A percentile compares a stretch with the other conserved stretches of the same genome.
Conservation (phyloP, 2,329 filamentous ascomycete species). For the Aspergillus thermomutatus region DNA sequence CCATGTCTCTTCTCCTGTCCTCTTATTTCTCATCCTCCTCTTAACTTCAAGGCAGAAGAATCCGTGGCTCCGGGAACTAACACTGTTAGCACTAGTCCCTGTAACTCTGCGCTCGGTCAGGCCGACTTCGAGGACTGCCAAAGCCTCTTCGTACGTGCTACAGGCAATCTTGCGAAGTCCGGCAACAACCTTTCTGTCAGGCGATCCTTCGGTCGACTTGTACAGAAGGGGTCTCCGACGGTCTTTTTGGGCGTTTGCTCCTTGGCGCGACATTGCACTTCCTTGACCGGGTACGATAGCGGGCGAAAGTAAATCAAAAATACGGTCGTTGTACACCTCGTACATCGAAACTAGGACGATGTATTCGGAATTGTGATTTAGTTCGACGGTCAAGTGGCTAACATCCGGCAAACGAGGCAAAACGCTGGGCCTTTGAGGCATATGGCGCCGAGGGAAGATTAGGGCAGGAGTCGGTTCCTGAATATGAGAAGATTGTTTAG, state of each 20-base stretch:
- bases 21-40: constrained; percentile 59
- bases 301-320: constrained; percentile 82
- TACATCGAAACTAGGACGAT: constrained; percentile 94
- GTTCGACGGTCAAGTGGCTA: constrained; percentile 62
- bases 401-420: constrained; percentile 74
- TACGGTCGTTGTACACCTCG: constrained; percentile 97
- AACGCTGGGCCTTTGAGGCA: constrained; percentile 65
- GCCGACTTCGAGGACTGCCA: constrained; percentile 86
- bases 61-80: constrained; percentile 86
- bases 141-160: constrained; percentile 73
- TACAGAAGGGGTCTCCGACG: constrained; percentile 81
- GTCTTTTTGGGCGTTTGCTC: constrained; percentile 59
- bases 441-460: constrained; percentile 54
- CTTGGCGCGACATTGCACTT: constrained; percentile 38
- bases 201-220: constrained; percentile 83
- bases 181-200: constrained; percentile 90
- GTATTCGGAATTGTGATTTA: constrained; percentile 72
- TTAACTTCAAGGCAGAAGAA: constrained; percentile 96
- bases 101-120: constrained; percentile 82
- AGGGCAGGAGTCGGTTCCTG: constrained; percentile 59
- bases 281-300: constrained; percentile 41
- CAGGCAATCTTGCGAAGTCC: constrained; percentile 90
- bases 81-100: constrained; percentile 89
- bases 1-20: constrained; percentile 62
- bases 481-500: constrained; percentile 38